Base-by-base conservation (phyloP, 257 asterid genomes). In the Hygrophila difformis region DNA sequence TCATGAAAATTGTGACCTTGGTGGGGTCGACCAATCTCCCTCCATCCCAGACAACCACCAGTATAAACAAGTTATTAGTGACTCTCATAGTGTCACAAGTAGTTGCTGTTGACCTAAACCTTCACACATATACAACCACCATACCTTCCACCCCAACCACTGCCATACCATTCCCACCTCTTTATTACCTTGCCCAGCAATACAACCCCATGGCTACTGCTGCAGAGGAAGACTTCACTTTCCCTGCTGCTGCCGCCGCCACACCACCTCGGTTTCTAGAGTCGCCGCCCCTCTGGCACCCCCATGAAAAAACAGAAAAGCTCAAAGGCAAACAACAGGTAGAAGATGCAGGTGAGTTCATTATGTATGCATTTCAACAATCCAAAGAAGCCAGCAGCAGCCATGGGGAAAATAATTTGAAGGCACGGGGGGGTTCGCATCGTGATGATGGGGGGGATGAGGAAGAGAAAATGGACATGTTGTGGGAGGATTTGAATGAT, bases 401-500 rank as follows among this genome's bases (percentile, higher is more conserved):
- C 10, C 20, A 5, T 11, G 29, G 31, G 22, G 39, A 28, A 43
- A 38, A 47, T 26, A 26, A 8, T 3, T 8, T 8, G 31, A 8
- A 26, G 31, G 31, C 31, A 26, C 31, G 8, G 31, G 8, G 31
- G 18, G n/a, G 20, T 26, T 26, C 7, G n/a, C n/a, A n/a, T n/a
- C n/a, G n/a, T n/a, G 38, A 34, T 0, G 54, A 44, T n/a, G 4
- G 31, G 4, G 31, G 31, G 1, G 65, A 53, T 0, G 67, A 65
- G 9, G 69, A 82, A 18, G 94, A 87, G 49, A 87, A 73, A 46
- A 87, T 87, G 97, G 97, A 87, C 18, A 55, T 77, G 75, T 48
- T 87, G 51, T 87, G 97, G 97, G 87, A 83, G 61, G 74, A 87
- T 64, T 61, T 87, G 72, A 87, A 83, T 37, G 79, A 75, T 2